Evolutionary conservation across 768 basidiomycete species (phyloP), one percentile per base, ranked within the genome.

Genomic region (Udeniomyces megalosporus): DNA sequence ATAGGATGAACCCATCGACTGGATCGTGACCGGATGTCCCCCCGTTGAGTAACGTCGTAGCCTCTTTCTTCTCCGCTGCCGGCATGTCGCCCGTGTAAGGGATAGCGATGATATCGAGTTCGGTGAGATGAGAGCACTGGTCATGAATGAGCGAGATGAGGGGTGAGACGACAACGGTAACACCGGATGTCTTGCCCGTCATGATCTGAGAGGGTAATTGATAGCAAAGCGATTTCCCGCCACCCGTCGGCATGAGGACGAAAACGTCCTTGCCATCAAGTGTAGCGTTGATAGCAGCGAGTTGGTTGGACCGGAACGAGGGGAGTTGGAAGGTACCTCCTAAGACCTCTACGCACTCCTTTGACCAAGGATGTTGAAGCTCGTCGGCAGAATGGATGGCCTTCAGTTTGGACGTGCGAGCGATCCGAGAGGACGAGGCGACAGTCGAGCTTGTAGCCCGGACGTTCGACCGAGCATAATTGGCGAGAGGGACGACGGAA

Each of bases 171-270:
- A 99, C 91, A 58, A 99, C 77, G 0, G 91, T 89, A 3, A 95
- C 81, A 35, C 92, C 90, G 58, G 75, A 77, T 0, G 86, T 88
- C 69, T 75, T 79, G 1, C 87, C 88, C 6, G 75, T 75, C 42
- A 75, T 74, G 69, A 90, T 87, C 35, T 95, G 78, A 2, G 90
- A 92, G 0, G 95, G 95, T 1, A 97, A 71, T 70, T 78, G 82
- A 71, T 96, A 77, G 73, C 72, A 70, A 7, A 74, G 64, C 51
- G 68, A 72, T 61, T 74, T 74, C 24, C 73, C 73, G 4, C 90
- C 90, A 38, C 90, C 91, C 1, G 95, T 99, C 1, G 95, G 95
- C 82, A 96, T 92, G 8, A 97, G 79, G 20, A 96, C 88, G 67
- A 97, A 90, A 20, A 89, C 88, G 69, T 97, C 93, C 59, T 78